Evolutionary conservation across 108 stramenopile species (phyloP).

Genomic region (Cylindrotheca closterium): DNA sequence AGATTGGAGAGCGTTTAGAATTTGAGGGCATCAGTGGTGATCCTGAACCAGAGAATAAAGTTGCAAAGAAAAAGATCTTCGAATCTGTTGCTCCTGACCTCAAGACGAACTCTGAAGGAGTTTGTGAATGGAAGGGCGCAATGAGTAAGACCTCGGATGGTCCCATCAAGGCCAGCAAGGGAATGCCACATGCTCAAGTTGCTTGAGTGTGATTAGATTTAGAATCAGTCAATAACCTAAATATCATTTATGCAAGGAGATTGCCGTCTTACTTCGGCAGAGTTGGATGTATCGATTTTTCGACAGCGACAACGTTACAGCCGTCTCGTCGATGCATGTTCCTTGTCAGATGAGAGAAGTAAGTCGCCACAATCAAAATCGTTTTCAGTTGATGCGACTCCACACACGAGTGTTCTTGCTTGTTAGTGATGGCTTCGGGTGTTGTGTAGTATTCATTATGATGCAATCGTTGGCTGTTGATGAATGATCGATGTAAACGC

Average conservation of each 20-base stretch:
- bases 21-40: constrained; percentile 72
- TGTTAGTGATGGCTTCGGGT: no score
- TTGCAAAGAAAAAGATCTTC: constrained; percentile 92
- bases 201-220: no score
- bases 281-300: no score
- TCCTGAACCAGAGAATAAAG: constrained; percentile 84
- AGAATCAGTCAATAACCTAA: not conserved
- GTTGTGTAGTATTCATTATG: no score
- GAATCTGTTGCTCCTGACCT: constrained; percentile 81
- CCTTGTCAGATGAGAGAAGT: no score
- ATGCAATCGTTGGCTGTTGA: no score
- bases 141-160: constrained; percentile 60
- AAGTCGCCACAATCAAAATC: no score
- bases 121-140: constrained; percentile 79
- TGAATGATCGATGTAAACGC: no score
- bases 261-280: not conserved
- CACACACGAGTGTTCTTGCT: no score
- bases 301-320: no score
- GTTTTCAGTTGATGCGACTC: no score
- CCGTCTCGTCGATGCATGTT: no score
- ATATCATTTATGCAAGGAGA: not conserved
- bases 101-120: constrained; percentile 70
- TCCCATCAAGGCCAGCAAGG: constrained; percentile 67
- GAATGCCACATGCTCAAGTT: constrained; percentile 83
- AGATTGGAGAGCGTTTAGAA: constrained; percentile 75